Evolutionary conservation across 2,329 filamentous ascomycete genomes (phyloP), one percentile per base, ranked within the genome.

Genomic region (Pestalotiopsis sp.): DNA sequence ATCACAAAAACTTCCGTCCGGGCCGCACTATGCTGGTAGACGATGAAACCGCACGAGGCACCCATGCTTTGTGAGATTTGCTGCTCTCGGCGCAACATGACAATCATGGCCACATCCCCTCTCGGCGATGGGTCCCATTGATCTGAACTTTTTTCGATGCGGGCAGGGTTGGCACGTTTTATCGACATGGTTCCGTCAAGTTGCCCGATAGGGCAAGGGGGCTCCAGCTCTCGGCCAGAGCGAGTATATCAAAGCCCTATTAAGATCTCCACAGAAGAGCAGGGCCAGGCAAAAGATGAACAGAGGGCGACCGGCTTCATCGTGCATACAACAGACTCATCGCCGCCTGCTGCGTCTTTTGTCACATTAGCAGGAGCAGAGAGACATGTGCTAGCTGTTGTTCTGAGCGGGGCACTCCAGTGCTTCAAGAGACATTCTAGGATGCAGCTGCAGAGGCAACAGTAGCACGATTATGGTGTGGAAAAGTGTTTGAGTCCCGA

Each of bases 111-210:
- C 45, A n/a, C 45, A 52, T 52, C 45, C 20, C 45, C 41, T n/a
- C 20, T 36, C 31, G 14, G 45, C 45, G 17, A 52, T 52, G 45
- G 45, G 45, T 17, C 20, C 45, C 17, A 36, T 36, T 52, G 45
- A 52, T 52, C 45, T 52, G 45, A 52, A 9, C 23, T 27, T 59
- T 17, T 20, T 17, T 20, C n/a, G 56, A 62, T 36, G 59, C 13
- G 25, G 59, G 31, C 59, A 62, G 59, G 59, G 59, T 62, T 62
- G 59, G 59, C 59, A 62, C 59, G 59, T 62, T 62, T 39, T 62
- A 11, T 59, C 57, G 57, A 36, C 57, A 59, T 59, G 57, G 59
- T 36, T 36, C 59, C 31, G 25, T 36, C 36, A 36, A 27, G 27
- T 62, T 62, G n/a, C 59, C 59, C 38, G 59, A 62, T 62, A 36